A percentile compares a stretch with the other conserved stretches of the same genome.
These are phyloP conservation scores for Cystobasidium tubakii DNA, from an alignment of 768 basidiomycete species.

Conservation along the genomic window DNA sequence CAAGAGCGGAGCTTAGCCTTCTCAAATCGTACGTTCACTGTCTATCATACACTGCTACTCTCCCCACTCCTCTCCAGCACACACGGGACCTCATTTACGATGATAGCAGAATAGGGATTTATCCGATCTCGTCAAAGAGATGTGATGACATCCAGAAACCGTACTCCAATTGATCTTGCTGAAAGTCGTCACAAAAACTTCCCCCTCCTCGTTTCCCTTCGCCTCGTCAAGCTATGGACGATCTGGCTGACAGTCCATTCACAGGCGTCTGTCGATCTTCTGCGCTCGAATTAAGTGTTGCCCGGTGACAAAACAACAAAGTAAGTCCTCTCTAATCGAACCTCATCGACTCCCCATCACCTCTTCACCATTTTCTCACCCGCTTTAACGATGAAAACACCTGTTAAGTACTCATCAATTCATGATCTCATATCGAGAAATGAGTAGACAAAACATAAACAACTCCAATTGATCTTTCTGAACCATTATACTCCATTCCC, in stretches of 20 bases:
- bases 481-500: background rate
- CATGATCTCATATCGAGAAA: constrained; percentile 10
- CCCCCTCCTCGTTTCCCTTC: background rate
- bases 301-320: no score
- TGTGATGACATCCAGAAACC: background rate
- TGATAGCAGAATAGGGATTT: constrained; percentile 4
- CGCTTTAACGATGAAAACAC: background rate
- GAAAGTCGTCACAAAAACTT: background rate
- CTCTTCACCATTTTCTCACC: no score
- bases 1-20: constrained; percentile 3
- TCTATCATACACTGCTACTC: no score
- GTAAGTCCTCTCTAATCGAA: no score
- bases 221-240: no score
- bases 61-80: background rate
- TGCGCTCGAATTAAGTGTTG: no score
- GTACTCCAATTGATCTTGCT: constrained; percentile 19
- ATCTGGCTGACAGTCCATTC: no score
- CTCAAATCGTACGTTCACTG: background rate
- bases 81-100: background rate
- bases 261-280: no score
- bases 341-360: background rate
- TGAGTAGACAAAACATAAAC: constrained; percentile 14
- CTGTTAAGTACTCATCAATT: constrained; percentile 4
- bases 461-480: constrained; percentile 36
- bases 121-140: background rate